Evolutionary conservation across 1,284 basidiomycete genomes (phyloP).

Genomic region (Boletus smithii): DNA sequence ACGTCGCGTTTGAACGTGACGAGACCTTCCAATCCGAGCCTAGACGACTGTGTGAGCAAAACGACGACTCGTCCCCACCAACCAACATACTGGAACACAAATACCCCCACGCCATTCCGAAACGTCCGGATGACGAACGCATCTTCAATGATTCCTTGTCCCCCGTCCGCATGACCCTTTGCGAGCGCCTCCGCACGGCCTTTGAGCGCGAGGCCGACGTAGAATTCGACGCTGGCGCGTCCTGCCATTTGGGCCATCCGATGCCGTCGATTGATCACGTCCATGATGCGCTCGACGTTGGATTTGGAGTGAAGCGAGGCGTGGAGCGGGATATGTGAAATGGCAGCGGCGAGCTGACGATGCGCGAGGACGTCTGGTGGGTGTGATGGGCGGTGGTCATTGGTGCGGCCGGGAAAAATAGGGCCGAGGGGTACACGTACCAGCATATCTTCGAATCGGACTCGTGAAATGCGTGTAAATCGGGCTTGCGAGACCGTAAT

Average conservation of each 20-base stretch:
- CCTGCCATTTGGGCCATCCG: constrained; percentile 97
- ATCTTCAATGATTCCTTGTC: constrained; percentile 66
- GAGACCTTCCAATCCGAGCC: constrained; percentile 90
- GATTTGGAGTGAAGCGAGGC: constrained; percentile 84
- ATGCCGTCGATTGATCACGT: constrained; percentile 89
- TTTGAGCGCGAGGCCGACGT: constrained; percentile 90
- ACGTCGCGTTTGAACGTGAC: constrained; percentile 90
- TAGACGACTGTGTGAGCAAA: constrained; percentile 30
- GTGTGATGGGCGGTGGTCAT: constrained; percentile 1
- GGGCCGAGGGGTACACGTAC: constrained; percentile 43
- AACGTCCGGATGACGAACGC: constrained; percentile 96
- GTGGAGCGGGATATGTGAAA: constrained; percentile 82
- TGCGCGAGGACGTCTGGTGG: constrained; percentile 84
- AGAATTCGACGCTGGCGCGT: constrained; percentile 95
- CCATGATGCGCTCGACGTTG: constrained; percentile 85
- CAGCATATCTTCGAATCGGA: constrained; percentile 90
- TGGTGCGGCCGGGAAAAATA: no score
- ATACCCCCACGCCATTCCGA: constrained; percentile 93
- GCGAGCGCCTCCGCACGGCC: constrained; percentile 51
- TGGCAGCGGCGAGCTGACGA: constrained; percentile 90
- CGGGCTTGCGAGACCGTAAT: constrained; percentile 93
- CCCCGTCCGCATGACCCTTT: constrained; percentile 6
- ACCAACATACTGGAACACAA: constrained; percentile 80
- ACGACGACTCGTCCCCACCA: not conserved
- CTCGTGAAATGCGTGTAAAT: constrained; percentile 99